phyloP scores from a whole-genome alignment of 139 green algal genomes.

The Chlorella sp. region DNA sequence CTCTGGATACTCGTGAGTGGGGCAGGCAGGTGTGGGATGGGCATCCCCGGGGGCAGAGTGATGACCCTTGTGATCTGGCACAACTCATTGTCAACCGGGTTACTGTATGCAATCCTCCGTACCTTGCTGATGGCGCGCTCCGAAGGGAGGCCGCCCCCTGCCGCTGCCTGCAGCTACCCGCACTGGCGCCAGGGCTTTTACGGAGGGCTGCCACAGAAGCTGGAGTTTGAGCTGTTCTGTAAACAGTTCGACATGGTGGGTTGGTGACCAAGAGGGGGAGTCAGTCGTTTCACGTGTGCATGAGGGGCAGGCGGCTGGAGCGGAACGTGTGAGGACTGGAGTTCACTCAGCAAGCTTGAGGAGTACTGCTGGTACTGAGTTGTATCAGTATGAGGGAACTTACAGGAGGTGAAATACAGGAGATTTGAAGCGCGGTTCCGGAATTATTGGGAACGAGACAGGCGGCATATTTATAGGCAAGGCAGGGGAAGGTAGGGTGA shows the following conservation, averaged over 20 bases:
- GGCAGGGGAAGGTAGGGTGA: too few species aligned
- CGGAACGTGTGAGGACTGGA: too few species aligned
- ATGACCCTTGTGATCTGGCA: not conserved
- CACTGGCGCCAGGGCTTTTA: constrained; percentile 32
- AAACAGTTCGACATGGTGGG: constrained; percentile 5
- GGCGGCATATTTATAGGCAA: too few species aligned
- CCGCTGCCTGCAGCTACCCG: not conserved
- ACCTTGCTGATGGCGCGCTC: not conserved
- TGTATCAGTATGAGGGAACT: too few species aligned
- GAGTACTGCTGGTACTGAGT: too few species aligned
- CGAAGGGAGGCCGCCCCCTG: not conserved
- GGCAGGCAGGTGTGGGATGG: not conserved
- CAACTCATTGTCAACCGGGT: too few species aligned
- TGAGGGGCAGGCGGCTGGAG: too few species aligned
- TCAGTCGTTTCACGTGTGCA: too few species aligned
- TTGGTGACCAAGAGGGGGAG: not conserved
- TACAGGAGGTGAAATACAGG: too few species aligned
- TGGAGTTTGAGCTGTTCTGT: constrained; percentile 21
- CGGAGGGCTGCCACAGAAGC: constrained; percentile 4
- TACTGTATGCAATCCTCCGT: not conserved
- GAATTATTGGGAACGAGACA: too few species aligned
- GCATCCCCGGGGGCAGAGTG: not conserved
- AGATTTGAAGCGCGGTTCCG: too few species aligned
- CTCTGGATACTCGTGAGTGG: constrained; percentile 11
- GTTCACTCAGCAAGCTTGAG: too few species aligned